Evolutionary conservation across 2,329 filamentous ascomycete genomes (phyloP), one percentile per base, ranked within the genome.

Genomic region (Colletotrichum sp.): DNA sequence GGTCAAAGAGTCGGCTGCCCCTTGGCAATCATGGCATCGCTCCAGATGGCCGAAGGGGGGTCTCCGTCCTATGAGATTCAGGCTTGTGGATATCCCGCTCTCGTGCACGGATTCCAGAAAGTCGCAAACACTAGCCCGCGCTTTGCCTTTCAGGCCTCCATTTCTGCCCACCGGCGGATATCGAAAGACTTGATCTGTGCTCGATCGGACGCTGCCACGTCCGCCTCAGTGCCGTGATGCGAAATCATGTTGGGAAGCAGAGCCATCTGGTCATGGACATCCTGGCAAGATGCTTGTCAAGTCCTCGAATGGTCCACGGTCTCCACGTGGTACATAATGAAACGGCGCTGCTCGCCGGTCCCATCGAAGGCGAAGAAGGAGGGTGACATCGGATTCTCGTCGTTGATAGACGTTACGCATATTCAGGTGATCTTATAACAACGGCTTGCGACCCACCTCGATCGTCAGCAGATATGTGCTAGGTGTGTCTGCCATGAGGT

Each of bases 281-380:
- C 70, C 70, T 15, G 18, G 65, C 24, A n/a, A 24, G 44, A 30
- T 22, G 18, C 15, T 60, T 62, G 48, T 63, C 44, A 65, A 48
- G 16, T 28, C 59, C 6, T 18, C 26, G 15, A 1, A 6, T 24
- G 22, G 34, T n/a, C 12, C 55, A 30, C 15, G 13, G 10, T 60
- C 59, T n/a, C 32, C 64, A 65, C 64, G 44, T 73, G 70, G 32
- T 60, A 75, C 74, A 26, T 32, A 30, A 60, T 65, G 64, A 64
- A 73, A 76, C 60, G 48, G 57, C 24, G 44, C 64, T 63, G n/a
- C 44, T 69, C 16, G 18, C 34, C 59, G 16, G 18, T 24, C 12
- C 22, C 15, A 13, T 30, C n/a, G 10, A 4, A 3, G 18, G 2
- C 2, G 24, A 10, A 30, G 24, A 63, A 24, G 30, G 5, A 48